These are phyloP conservation scores for Penicillium soppii DNA, from an alignment of 495 filamentous ascomycete species.

Conservation along the genomic window DNA sequence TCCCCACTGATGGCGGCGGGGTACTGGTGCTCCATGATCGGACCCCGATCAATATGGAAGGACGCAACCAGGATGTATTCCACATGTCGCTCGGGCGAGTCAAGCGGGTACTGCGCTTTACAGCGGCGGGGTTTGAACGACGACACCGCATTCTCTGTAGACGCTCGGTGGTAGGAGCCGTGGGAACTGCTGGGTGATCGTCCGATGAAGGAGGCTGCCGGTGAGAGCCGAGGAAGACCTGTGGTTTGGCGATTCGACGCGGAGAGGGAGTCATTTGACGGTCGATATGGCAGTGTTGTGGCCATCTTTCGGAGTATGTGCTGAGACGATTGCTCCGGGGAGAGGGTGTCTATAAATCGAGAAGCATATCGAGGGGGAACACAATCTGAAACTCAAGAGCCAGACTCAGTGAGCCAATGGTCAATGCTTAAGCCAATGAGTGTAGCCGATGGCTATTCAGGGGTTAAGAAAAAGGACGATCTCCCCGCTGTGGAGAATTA, in stretches of 20 bases:
- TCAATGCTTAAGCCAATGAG: conserved; percentile 4
- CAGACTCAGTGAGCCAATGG: not conserved
- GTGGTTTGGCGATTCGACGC: conserved; percentile 44
- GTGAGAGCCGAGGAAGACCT: conserved; percentile 57
- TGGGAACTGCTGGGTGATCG: conserved; percentile 53
- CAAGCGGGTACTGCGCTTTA: conserved; percentile 84
- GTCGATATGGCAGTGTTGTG: conserved; percentile 43
- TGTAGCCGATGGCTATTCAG: conserved; percentile 5
- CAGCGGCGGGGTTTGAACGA: conserved; percentile 49
- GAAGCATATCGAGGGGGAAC: conserved; percentile 14
- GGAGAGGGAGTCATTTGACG: conserved; percentile 38
- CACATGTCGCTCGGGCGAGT: conserved; percentile 84
- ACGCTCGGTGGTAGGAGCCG: conserved; percentile 41
- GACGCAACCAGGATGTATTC: conserved; percentile 99
- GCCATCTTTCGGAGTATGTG: conserved; percentile 34
- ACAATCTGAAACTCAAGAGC: conserved; percentile 1
- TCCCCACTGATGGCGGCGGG: conserved; percentile 94
- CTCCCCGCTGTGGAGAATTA: conserved; percentile 37
- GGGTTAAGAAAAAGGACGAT: conserved; percentile 22
- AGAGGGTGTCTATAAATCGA: conserved; percentile 6
- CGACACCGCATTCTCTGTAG: conserved; percentile 42
- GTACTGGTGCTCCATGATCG: conserved; percentile 98
- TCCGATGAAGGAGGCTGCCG: conserved; percentile 50
- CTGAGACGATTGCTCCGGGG: conserved; percentile 17
- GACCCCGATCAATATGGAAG: conserved; percentile 94